Percentiles rank a stretch among this genome's conserved stretches.
Evolutionary conservation across 2,329 filamentous ascomycete species (phyloP).

Genomic region (Endoconidiophora polonica): DNA sequence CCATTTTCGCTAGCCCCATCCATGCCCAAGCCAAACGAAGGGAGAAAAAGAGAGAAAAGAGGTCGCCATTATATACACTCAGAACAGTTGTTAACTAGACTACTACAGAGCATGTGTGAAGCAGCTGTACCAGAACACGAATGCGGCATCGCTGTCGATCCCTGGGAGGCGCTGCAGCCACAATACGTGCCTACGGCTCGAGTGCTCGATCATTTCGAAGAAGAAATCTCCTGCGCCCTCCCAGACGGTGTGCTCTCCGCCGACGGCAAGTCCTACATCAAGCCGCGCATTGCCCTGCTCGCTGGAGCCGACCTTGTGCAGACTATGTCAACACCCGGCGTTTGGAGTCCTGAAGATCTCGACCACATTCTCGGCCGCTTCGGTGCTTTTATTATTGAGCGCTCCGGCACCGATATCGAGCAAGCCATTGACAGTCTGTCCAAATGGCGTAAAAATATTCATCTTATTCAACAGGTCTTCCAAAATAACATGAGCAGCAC

Average conservation of each 20-base stretch:
- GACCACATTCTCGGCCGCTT: conserved; percentile 76
- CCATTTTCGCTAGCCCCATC: not conserved
- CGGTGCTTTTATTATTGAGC: conserved; percentile 74
- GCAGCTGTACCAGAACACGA: conserved; percentile 59
- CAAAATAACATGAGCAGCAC: conserved; percentile 75
- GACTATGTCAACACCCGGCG: conserved; percentile 54
- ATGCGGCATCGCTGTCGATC: conserved; percentile 67
- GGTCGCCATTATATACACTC: not conserved
- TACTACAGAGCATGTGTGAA: conserved; percentile 52
- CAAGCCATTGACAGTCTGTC: conserved; percentile 70
- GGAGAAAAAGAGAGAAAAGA: too few species aligned
- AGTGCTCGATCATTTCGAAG: conserved; percentile 78
- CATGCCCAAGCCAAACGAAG: not conserved
- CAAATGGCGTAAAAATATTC: conserved; percentile 70
- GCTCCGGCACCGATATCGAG: conserved; percentile 74
- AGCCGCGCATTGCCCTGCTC: conserved; percentile 60
- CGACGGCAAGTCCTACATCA: conserved; percentile 43
- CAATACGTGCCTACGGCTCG: conserved; percentile 78
- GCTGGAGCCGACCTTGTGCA: conserved; percentile 62
- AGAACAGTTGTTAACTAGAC: not conserved
- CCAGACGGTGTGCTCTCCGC: conserved; percentile 57
- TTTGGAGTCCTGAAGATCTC: conserved; percentile 74
- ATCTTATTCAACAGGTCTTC: conserved; percentile 66
- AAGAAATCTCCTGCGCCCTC: conserved; percentile 65
- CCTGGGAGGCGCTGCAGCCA: conserved; percentile 69